Percentiles rank a stretch among this genome's conserved stretches.
Evolutionary conservation across 2,329 filamentous ascomycete genomes (phyloP).

Genomic region (Lithohypha guttulata): DNA sequence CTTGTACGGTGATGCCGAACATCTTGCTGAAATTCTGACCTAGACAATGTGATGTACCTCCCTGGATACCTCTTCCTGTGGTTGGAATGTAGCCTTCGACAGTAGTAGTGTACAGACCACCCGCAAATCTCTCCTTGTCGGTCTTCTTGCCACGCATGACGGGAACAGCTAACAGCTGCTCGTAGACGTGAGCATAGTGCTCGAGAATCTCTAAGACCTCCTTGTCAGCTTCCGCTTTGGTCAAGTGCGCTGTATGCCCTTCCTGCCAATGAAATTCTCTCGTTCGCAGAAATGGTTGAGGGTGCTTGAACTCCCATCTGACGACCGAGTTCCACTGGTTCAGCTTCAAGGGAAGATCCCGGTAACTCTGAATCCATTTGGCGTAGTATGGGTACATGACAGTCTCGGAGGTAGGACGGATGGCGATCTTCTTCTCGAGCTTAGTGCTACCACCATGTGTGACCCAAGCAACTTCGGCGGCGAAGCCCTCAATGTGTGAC

Average conservation of each 20-base stretch:
- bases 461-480: slow-evolving; percentile 52
- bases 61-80: slow-evolving; percentile 93
- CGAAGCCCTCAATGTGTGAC: slow-evolving; percentile 97
- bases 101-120: slow-evolving; percentile 91
- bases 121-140: slow-evolving; percentile 95
- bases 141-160: slow-evolving; percentile 93
- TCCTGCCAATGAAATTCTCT: slow-evolving; percentile 98
- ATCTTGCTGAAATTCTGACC: slow-evolving; percentile 99
- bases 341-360: slow-evolving; percentile 83
- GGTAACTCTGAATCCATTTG: slow-evolving; percentile 93
- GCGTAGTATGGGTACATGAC: slow-evolving; percentile 96
- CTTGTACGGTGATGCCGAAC: slow-evolving; percentile 96
- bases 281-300: slow-evolving; percentile 73
- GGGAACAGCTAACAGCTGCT: slow-evolving; percentile 85
- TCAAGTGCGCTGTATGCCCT: slow-evolving; percentile 85
- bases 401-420: slow-evolving; percentile 59
- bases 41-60: slow-evolving; percentile 84
- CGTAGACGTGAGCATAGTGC: slow-evolving; percentile 82
- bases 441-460: slow-evolving; percentile 73
- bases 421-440: slow-evolving; percentile 68
- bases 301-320: slow-evolving; percentile 94
- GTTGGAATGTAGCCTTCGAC: slow-evolving; percentile 94
- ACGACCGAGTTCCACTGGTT: slow-evolving; percentile 98
- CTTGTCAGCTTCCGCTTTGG: slow-evolving; percentile 64
- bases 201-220: slow-evolving; percentile 92